Evolutionary conservation across 805 yeast species (phyloP), one percentile per base, ranked within the genome.

Genomic region (Cyberlindnera sargentensis): DNA sequence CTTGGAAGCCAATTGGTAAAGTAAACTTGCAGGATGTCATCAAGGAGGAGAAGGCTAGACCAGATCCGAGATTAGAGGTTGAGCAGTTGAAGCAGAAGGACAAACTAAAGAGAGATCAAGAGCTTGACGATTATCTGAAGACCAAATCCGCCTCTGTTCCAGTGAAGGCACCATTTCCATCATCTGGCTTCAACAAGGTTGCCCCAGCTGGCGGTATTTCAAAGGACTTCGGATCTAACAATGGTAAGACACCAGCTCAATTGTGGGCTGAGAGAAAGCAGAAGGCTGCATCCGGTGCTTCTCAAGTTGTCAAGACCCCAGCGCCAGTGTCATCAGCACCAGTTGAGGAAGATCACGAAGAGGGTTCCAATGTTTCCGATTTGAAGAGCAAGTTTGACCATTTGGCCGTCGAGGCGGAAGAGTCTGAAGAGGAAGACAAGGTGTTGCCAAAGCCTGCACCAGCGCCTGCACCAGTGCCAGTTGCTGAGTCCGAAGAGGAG

Each of bases 241-340:
- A 73, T 47, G 96, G 95, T 47, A 85, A 87, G 64, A 84, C 95
- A 6, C 96, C 97, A 25, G 96, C 96, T 28, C 96, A 89, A 66
- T 56, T 86, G 28, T 89, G 97, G 97, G 97, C 96, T 25, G 96
- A 82, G 58, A 95, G 88, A 39, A 73, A 80, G 60, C 78, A 70
- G 54, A 75, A 57, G 40, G 49, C 57, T 10, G 49, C 58, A 33
- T 63, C 56, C 29, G 45, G 53, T 10, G n/a, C 44, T 23, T 15
- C 20, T 15, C 20, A 15, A 15, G 20, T 15, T 15, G 20, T 15
- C 20, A 15, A 15, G 20, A 15, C 20, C 20, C 37, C 56, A 5
- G 29, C 60, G 9, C 53, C 62, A 29, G 53, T 55, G 10, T 41
- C 53, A 4, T 20, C 48, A 25, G 37, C 52, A 26, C 62, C 63